Percentiles rank a stretch among this genome's conserved stretches.
These are phyloP conservation scores for Pseudopithomyces maydicus DNA, from an alignment of 2,329 filamentous ascomycete genomes.

Conservation along the genomic window DNA sequence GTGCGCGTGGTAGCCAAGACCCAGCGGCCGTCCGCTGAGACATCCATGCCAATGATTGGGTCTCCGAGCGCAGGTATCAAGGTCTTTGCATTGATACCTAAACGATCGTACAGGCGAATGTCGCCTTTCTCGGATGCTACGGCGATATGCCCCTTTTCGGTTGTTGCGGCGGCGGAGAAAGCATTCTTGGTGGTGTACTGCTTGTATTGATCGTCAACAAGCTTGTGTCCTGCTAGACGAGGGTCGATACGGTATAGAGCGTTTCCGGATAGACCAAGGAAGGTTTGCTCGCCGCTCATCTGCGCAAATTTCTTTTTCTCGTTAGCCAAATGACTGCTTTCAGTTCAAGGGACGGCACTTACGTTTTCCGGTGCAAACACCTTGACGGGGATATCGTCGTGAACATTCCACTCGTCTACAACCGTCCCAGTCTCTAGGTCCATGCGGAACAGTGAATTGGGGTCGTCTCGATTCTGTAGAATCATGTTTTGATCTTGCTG, in stretches of 20 bases:
- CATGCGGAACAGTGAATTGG: conserved; percentile 94
- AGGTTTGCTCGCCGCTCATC: conserved; percentile 94
- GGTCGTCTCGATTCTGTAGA: conserved; percentile 79
- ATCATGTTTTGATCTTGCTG: conserved; percentile 89
- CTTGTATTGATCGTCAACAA: conserved; percentile 91
- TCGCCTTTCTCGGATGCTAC: conserved; percentile 98
- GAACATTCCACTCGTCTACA: conserved; percentile 97
- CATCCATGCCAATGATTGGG: conserved; percentile 91
- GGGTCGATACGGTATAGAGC: conserved; percentile 94
- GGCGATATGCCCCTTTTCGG: conserved; percentile 94
- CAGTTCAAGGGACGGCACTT: conserved; percentile 31
- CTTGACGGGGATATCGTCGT: conserved; percentile 91
- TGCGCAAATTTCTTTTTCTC: conserved; percentile 83
- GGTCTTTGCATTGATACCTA: conserved; percentile 97
- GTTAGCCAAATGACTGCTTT: conserved; percentile 24
- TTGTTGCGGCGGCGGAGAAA: conserved; percentile 92
- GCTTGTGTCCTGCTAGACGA: conserved; percentile 84
- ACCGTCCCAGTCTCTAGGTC: conserved; percentile 97
- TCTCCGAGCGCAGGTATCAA: conserved; percentile 95
- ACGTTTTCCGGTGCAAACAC: conserved; percentile 90
- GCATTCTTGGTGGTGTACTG: conserved; percentile 97
- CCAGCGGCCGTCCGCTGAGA: conserved; percentile 95
- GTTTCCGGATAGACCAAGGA: conserved; percentile 90
- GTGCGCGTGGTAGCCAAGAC: conserved; percentile 92
- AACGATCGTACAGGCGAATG: conserved; percentile 91